Evolutionary conservation across 1,284 basidiomycete species (phyloP), one percentile per base, ranked within the genome.

Genomic region (Boletus subluridellus): DNA sequence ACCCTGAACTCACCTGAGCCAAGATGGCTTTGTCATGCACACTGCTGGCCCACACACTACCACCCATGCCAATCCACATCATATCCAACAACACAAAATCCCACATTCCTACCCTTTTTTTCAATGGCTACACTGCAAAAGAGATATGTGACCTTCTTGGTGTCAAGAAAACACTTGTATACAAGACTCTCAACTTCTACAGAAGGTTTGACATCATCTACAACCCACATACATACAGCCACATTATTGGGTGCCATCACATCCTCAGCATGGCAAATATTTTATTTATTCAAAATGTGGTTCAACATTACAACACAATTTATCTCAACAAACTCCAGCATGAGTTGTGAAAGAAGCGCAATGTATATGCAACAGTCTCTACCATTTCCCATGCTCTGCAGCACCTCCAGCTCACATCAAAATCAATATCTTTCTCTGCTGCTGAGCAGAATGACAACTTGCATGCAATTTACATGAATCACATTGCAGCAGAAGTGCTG

Each of bases 311-410:
- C 8, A 48, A 8, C 17, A 58, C 47, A 2, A 49, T 58, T 1
- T 54, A 58, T 3, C 46, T 58, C 10, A 17, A 55, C n/a, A n/a
- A n/a, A n/a, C n/a, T 58, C n/a, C 56, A 58, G 9, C 32, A 44
- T 1, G 4, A 58, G 24, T 14, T 55, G 9, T 54, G 46, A 39
- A n/a, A 24, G 9, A 55, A 44, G 49, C 24, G 7, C 15, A 2
- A 28, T 2, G 14, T 21, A 4, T 45, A 53, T 7, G 10, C 26
- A 5, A 56, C 4, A 0, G 1, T n/a, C 2, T 6, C 52, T 41
- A 57, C 39, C 2, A 32, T 55, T 32, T 12, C 4, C 8, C 5
- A 4, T 4, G 7, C 45, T 6, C 26, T 58, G 1, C 11, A 21
- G 7, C 6, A 5, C 17, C 46, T 32, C n/a, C 11, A 15, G 10